phyloP scores from a whole-genome alignment of 2,329 filamentous ascomycete species.

The Exophiala sideris region DNA sequence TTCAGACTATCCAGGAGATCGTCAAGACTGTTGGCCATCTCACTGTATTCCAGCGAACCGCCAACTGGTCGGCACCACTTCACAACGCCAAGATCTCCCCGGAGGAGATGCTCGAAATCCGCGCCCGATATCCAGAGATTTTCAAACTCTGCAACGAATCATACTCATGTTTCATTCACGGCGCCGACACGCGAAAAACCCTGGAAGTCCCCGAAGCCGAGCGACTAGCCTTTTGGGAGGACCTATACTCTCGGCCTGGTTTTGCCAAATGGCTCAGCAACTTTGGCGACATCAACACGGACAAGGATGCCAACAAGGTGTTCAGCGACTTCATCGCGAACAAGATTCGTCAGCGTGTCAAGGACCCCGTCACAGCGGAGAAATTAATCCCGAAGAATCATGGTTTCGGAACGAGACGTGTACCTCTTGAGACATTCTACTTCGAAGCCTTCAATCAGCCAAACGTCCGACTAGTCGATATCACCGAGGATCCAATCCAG shows the following conservation, averaged over 20 bases:
- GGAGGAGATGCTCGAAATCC: constrained; percentile 47
- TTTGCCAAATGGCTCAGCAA: constrained; percentile 52
- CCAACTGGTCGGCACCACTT: constrained; percentile 63
- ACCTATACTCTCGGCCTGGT: constrained; percentile 51
- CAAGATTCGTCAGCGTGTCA: constrained; percentile 51
- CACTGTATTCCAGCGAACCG: constrained; percentile 58
- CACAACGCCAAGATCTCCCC: constrained; percentile 45
- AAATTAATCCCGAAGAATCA: constrained; percentile 54
- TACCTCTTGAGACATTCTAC: constrained; percentile 49
- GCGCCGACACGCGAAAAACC: constrained; percentile 48
- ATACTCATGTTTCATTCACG: constrained; percentile 60
- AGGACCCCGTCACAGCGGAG: constrained; percentile 50
- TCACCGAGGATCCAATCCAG: constrained; percentile 43
- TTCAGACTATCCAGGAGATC: constrained; percentile 62
- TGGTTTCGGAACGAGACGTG: constrained; percentile 54
- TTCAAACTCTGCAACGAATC: constrained; percentile 37
- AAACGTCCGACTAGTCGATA: constrained; percentile 47
- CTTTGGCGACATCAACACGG: constrained; percentile 52
- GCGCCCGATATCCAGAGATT: constrained; percentile 10
- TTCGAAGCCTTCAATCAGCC: constrained; percentile 49
- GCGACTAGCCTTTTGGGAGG: constrained; percentile 47
- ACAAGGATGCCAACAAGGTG: constrained; percentile 48
- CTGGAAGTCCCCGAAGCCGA: constrained; percentile 9
- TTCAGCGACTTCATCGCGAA: constrained; percentile 55
- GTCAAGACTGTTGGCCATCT: constrained; percentile 52